Evolutionary conservation across 805 yeast genomes (phyloP), one percentile per base, ranked within the genome.

Genomic region (Tetrapisispora nanseiensis): DNA sequence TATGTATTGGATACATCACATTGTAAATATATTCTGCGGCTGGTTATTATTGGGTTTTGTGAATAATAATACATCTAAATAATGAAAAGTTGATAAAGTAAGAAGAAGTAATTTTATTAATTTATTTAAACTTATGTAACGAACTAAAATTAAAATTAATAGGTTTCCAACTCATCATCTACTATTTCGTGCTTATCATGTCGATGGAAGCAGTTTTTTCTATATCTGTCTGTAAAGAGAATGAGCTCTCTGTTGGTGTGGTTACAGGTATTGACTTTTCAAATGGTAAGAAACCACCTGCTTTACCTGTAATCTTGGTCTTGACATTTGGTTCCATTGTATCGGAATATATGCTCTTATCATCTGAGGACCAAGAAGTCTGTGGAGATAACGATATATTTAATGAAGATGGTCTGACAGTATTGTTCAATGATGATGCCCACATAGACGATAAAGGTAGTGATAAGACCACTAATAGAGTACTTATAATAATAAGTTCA

Each of bases 401-500:
- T 12, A 61, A 33, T 1, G 78, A 68, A 3, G 65, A 63, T 19
- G 79, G 71, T 8, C 50, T 51, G 3, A 70, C 43, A 2, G 70
- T 55, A 43, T 74, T 75, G 51, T 80, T 78, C 1, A 81, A 70
- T 2, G 86, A 68, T 4, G 80, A 67, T 0, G 96, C 95, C 97
- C 97, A 87, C 74, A 87, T 73, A 0, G 95, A 76, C 0, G 95
- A 78, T 38, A 89, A 61, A 1, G 96, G 96, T 41, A 87, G 66
- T 3, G 89, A 82, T 22, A 85, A 56, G 0, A 82, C 81, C 16
- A 82, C 79, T 6, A 86, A 51, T 20, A 83, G 65, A 2, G 76
- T 64, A 2, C 85, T 76, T 23, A 83, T 55, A 3, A 80, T 70
- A 20, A 72, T 58, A 49, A 78, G 46, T 29, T 71, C 57, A 51